These are phyloP conservation scores for Penicillium rolfsii DNA, from an alignment of 2,329 filamentous ascomycete species.

Conservation along the genomic window DNA sequence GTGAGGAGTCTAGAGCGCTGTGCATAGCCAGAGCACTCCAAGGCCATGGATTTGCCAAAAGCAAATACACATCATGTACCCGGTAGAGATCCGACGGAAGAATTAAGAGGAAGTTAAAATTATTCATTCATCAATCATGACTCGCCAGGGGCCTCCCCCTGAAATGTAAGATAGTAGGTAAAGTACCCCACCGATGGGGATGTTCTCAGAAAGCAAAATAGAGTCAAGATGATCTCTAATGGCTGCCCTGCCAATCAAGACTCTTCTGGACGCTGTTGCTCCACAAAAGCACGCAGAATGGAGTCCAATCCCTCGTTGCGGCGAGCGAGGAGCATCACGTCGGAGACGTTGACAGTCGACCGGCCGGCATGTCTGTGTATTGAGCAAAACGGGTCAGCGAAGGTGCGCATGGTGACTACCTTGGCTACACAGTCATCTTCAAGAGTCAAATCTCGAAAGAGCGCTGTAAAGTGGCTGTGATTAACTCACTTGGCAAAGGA, in stretches of 20 bases:
- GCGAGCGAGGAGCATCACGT: conserved; percentile 83
- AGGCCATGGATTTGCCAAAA: too few species aligned
- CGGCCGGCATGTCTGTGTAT: conserved; percentile 72
- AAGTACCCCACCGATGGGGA: conserved; percentile 14
- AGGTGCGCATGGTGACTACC: not conserved
- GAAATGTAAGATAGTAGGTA: not conserved
- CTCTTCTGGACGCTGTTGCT: conserved; percentile 35
- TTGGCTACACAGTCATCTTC: not conserved
- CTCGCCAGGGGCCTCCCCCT: not conserved
- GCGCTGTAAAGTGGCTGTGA: not conserved
- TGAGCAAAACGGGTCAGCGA: conserved; percentile 39
- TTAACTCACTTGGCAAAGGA: conserved; percentile 59
- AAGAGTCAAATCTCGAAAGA: not conserved
- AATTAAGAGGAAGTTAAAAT: not conserved
- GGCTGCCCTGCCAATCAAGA: conserved; percentile 21
- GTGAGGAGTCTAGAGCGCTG: too few species aligned
- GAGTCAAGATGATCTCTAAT: not conserved
- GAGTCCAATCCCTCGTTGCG: conserved; percentile 83
- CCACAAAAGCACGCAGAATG: conserved; percentile 60
- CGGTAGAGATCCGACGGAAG: too few species aligned
- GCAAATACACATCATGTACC: too few species aligned
- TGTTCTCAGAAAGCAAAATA: not conserved
- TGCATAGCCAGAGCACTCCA: too few species aligned
- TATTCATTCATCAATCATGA: conserved; percentile 19
- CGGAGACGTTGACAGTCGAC: conserved; percentile 77